Base-by-base conservation (phyloP, 2,329 filamentous ascomycete genomes). In the Aspergillus jensenii region DNA sequence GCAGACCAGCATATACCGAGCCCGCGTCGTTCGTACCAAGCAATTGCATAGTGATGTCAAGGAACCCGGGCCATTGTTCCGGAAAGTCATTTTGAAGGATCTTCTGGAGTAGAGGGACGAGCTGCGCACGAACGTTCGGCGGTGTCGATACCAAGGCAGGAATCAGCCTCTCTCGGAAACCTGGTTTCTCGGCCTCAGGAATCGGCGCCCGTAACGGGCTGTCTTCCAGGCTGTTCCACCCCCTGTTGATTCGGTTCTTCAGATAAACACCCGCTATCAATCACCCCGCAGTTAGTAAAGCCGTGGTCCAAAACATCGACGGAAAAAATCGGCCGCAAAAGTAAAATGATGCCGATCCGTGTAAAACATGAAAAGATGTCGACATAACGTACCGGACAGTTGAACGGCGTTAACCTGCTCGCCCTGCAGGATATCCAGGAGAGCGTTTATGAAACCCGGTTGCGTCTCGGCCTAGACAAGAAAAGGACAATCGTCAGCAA, bases 41-140 rank as follows among this genome's bases (percentile, higher is more conserved):
- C 53, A 99, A 83, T 75, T 92, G 90, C 65, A 96, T 82, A 52
- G 93, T 97, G 71, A 96, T 91, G 71, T 96, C 89, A 81, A 98
- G 88, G 75, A 97, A 98, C 55, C 88, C 87, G 48, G 95, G 95
- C 95, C 95, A 99, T 79, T 89, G 88, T 68, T 89, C 86, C 56
- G 95, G 95, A 75, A 97, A 99, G 76, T 99, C 95, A 81, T 89
- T 90, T 77, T 96, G 91, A 63, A 99, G 85, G 71, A 99, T 93
- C 78, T 96, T 96, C 79, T 97, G 92, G 58, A 99, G 88, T 67
- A 96, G 88, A 60, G 96, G 93, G 64, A 98, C 88, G 66, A 99
- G 87, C 79, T 99, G 95, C 65, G 93, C 88, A 75, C 95, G 92
- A 67, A 97, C 88, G 68, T 89, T 87, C 49, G 89, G 86, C 61